Percentiles rank a stretch among this genome's conserved stretches.
These are phyloP conservation scores for Cryphonectria carpinicola DNA, from an alignment of 2,329 filamentous ascomycete species.

Conservation along the genomic window DNA sequence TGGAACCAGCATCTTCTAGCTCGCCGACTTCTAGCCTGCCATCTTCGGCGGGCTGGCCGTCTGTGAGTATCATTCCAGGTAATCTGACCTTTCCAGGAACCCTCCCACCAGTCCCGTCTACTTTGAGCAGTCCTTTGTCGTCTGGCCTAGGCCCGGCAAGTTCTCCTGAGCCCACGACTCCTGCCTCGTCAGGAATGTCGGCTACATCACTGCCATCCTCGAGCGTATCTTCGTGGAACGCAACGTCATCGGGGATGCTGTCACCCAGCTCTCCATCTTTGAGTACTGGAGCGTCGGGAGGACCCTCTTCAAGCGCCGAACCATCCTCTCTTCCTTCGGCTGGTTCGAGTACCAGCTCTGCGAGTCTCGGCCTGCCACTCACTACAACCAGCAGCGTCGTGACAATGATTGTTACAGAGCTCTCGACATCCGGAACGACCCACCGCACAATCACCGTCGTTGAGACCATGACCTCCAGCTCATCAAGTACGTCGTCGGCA, in stretches of 20 bases:
- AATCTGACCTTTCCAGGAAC: not conserved
- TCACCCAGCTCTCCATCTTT: not conserved
- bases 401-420: conserved; percentile 19
- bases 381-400: conserved; percentile 15
- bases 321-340: not conserved
- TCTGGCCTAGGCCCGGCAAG: not conserved
- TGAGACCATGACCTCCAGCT: conserved; percentile 11
- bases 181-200: not conserved
- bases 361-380: not conserved
- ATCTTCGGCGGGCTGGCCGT: not conserved
- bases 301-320: conserved; percentile 2
- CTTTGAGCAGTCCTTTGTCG: not conserved
- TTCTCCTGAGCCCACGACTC: not conserved
- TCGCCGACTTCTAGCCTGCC: not conserved
- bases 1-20: not conserved
- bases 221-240: not conserved
- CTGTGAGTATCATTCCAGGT: not conserved
- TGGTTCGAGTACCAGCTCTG: not conserved
- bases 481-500: not conserved
- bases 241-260: not conserved
- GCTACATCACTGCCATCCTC: not conserved
- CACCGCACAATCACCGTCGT: conserved; percentile 14
- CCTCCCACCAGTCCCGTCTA: not conserved
- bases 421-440: conserved; percentile 19
- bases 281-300: conserved; percentile 5